Evolutionary conservation across 2,329 filamentous ascomycete species (phyloP).

Genomic region (Microsporum ferrugineum): DNA sequence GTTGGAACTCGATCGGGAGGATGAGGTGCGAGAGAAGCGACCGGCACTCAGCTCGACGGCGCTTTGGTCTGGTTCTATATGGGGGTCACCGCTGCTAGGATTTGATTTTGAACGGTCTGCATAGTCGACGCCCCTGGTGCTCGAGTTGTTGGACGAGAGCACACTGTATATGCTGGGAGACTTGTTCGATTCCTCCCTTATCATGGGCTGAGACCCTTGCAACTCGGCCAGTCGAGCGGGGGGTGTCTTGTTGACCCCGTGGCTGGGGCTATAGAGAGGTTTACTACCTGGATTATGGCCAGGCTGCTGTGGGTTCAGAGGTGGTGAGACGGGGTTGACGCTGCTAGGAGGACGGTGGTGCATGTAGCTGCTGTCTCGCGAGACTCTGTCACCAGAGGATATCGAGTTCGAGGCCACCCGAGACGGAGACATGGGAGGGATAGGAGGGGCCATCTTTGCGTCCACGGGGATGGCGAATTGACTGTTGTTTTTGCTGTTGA

Average conservation of each 20-base stretch:
- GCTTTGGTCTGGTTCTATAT: not conserved
- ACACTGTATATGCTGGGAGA: not conserved
- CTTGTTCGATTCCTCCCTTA: not conserved
- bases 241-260: not conserved
- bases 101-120: not conserved
- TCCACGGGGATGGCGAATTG: not conserved
- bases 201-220: not conserved
- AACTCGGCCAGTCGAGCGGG: not conserved
- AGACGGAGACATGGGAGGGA: not conserved
- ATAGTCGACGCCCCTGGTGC: not conserved
- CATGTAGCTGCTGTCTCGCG: not conserved
- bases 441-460: not conserved
- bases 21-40: not conserved
- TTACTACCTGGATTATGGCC: not conserved
- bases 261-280: not conserved
- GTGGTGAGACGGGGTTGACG: not conserved
- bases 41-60: not conserved
- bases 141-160: constrained; percentile 1
- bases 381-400: not conserved
- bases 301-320: not conserved
- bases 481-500: not conserved
- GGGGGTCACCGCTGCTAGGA: not conserved
- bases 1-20: not conserved
- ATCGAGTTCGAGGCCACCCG: not conserved
- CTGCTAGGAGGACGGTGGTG: not conserved